Percentiles rank a stretch among this genome's conserved stretches.
These are phyloP conservation scores for Calocera viscosa DNA, from an alignment of 768 basidiomycete genomes.

Conservation along the genomic window DNA sequence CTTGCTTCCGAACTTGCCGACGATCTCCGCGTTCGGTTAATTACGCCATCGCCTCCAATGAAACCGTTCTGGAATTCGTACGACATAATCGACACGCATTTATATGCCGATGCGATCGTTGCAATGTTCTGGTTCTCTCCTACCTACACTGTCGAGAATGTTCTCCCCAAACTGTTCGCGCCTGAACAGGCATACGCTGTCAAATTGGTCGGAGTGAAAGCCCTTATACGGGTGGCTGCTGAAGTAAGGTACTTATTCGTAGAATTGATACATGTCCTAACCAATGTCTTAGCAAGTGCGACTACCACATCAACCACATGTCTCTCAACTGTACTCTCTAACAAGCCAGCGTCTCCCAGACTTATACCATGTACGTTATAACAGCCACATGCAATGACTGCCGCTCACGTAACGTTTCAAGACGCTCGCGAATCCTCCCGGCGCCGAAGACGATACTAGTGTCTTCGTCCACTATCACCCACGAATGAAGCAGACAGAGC, in stretches of 20 bases:
- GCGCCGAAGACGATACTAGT: neutral
- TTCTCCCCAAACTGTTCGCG: slow-evolving; percentile 56
- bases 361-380: neutral
- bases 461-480: neutral
- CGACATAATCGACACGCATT: slow-evolving; percentile 62
- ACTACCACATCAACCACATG: neutral
- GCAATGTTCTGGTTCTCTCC: slow-evolving; percentile 59
- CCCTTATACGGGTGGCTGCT: slow-evolving; percentile 51
- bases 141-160: slow-evolving; percentile 42
- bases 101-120: slow-evolving; percentile 64
- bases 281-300: neutral
- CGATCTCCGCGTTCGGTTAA: slow-evolving; percentile 54
- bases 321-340: neutral
- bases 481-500: slow-evolving; percentile 11
- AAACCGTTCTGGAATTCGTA: slow-evolving; percentile 55
- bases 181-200: slow-evolving; percentile 70
- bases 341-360: neutral
- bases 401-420: neutral
- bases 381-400: no score
- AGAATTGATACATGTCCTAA: neutral
- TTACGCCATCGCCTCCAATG: slow-evolving; percentile 26
- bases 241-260: slow-evolving; percentile 36
- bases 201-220: slow-evolving; percentile 64
- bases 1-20: slow-evolving; percentile 63
- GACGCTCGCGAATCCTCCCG: neutral